Conservation (phyloP, 805 yeast species). For the Lipomyces yamanashiensis region DNA sequence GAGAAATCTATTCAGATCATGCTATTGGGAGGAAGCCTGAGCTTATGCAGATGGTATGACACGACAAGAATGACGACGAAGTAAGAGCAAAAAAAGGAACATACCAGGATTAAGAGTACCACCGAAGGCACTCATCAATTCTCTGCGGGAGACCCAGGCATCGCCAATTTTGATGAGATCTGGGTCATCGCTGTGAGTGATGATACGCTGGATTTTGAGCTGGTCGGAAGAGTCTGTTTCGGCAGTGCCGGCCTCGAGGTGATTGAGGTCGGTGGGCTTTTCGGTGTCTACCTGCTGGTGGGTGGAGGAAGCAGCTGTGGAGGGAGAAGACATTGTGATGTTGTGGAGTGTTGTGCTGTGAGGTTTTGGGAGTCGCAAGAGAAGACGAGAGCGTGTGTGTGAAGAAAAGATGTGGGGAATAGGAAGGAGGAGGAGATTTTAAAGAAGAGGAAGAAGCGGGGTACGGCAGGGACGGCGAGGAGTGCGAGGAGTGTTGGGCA, state of each 20-base stretch:
- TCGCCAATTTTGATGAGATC: conserved; percentile 74
- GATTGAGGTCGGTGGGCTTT: conserved; percentile 21
- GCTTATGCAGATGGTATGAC: neutral
- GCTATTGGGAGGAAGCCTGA: neutral
- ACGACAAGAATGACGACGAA: conserved; percentile 3
- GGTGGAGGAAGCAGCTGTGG: conserved; percentile 14
- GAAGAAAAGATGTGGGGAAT: neutral
- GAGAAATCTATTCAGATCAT: too few species aligned
- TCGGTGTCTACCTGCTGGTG: conserved; percentile 10
- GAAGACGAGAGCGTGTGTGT: neutral
- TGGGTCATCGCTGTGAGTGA: conserved; percentile 46
- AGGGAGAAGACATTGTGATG: conserved; percentile 1
- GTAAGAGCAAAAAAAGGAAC: conserved; percentile 1
- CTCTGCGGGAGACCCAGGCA: conserved; percentile 63
- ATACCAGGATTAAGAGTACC: conserved; percentile 79
- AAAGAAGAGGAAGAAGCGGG: conserved; percentile 7
- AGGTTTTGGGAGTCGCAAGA: neutral
- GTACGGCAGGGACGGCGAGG: neutral
- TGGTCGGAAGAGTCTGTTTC: conserved; percentile 4
- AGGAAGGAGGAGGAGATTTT: neutral
- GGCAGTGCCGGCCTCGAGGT: conserved; percentile 11
- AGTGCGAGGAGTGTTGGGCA: neutral
- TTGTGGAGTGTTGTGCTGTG: neutral
- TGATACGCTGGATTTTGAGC: conserved; percentile 16
- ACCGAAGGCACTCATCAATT: conserved; percentile 55